These are phyloP conservation scores for Nemania sp. DNA, from an alignment of 2,329 filamentous ascomycete species.

Conservation along the genomic window DNA sequence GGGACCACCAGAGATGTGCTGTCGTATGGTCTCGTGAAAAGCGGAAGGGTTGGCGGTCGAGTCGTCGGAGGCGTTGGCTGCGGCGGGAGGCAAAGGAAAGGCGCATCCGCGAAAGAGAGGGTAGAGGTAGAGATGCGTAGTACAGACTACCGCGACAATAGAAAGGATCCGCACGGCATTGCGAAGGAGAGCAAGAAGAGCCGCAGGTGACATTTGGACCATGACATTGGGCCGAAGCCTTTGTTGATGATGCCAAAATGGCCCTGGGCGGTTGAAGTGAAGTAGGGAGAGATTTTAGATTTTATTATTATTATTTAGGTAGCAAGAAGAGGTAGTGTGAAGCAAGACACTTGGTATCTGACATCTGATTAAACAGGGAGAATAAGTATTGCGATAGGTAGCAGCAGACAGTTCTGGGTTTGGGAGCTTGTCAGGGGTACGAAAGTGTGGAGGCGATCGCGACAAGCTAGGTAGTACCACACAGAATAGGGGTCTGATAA, in stretches of 20 bases:
- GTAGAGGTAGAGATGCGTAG: constrained; percentile 87
- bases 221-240: constrained; percentile 51
- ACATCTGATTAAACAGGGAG: too few species aligned
- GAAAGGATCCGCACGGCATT: constrained; percentile 68
- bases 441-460: not conserved
- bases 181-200: constrained; percentile 66
- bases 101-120: constrained; percentile 83
- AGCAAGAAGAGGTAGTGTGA: not conserved
- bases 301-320: too few species aligned
- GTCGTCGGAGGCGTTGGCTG: constrained; percentile 21
- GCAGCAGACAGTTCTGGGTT: not conserved
- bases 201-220: constrained; percentile 65
- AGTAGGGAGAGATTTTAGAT: not conserved
- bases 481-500: constrained; percentile 27
- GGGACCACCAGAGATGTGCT: constrained; percentile 48
- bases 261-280: constrained; percentile 35
- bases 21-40: constrained; percentile 55
- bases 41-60: constrained; percentile 40
- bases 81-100: constrained; percentile 71
- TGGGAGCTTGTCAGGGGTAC: not conserved
- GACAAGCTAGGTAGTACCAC: not conserved
- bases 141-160: constrained; percentile 76
- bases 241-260: constrained; percentile 41
- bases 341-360: too few species aligned
- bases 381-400: too few species aligned